Base-by-base conservation (phyloP, 352 stramenopile genomes). In the Pythium rhizo-oryzae region DNA sequence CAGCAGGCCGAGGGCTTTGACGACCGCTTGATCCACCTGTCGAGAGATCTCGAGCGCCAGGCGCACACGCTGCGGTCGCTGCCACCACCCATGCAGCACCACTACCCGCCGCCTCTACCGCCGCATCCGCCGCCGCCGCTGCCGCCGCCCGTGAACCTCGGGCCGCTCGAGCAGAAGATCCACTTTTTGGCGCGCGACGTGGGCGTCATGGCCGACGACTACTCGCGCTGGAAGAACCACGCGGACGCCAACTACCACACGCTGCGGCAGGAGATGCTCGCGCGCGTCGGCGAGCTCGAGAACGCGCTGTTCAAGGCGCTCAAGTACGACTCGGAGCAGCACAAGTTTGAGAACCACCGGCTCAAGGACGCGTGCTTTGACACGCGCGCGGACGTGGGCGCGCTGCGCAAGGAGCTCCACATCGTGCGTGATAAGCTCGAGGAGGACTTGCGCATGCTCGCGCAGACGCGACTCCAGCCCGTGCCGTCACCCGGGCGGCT, bases 291-390 rank as follows among this genome's bases (percentile, higher is more conserved):
- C 21, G 77, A 84, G 2, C 54, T 87, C 0, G 72, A 71, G 18
- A 69, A 66, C 4, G 68, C 85, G 52, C 3, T 90, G 47, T 87
- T 87, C 67, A 65, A 70, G 35, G 68, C 77, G 7, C 59, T 90
- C 2, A 51, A 66, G 19, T 73, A 77, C 41, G 78, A 90, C 59
- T 81, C 80, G 13, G 59, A 57, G 21, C 66, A 71, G 50, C 80
- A 90, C 65, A 61, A 66, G 16, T 69, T 62, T 13, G 78, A 85
- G 50, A 88, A 86, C 56, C 71, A 60, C n/a, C 76, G 77, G 11
- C 49, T 85, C 28, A 82, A 81, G n/a, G 81, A 87, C 28, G 70
- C 76, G 6, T 25, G 79, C 3, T 87, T 84, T 62, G 77, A 87
- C 24, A 18, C 81, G 24, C 75, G 84, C 46, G 74, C 62, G 4